Conservation (phyloP, 2,329 filamentous ascomycete genomes). For the Tolypocladium ophioglossoides region DNA sequence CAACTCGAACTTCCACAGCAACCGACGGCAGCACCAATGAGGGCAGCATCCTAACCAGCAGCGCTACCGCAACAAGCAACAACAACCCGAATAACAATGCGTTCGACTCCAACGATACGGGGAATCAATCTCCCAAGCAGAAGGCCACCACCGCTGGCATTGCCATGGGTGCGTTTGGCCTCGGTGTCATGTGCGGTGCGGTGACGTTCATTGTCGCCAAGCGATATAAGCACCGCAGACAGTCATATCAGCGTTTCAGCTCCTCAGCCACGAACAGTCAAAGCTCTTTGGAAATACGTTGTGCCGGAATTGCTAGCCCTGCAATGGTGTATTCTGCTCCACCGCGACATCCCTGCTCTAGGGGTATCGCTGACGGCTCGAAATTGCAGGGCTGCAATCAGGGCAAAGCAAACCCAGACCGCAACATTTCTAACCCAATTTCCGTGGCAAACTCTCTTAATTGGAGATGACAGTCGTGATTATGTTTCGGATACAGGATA, state of each 20-base stretch:
- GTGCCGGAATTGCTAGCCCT: not conserved
- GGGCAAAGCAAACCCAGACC: not conserved
- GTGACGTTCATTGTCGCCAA: not conserved
- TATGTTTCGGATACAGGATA: not conserved
- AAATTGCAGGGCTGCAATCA: not conserved
- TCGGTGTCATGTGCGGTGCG: not conserved
- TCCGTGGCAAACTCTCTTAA: not conserved
- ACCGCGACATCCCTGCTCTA: not conserved
- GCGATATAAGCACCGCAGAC: not conserved
- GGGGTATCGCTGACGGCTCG: not conserved
- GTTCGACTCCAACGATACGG: not conserved
- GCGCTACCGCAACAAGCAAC: not conserved
- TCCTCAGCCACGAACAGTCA: not conserved
- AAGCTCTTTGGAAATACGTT: not conserved
- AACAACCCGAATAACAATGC: not conserved
- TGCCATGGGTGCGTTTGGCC: not conserved
- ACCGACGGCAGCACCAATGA: too few species aligned
- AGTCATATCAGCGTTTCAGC: not conserved
- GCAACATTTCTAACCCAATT: not conserved
- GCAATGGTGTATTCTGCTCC: not conserved
- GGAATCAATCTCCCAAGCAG: not conserved
- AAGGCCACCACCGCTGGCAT: not conserved
- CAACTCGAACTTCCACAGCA: too few species aligned
- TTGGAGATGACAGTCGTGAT: not conserved
- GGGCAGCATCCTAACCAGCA: not conserved